These are phyloP conservation scores for Deinandra increscens DNA, from an alignment of 129 eudicot genomes.

Conservation along the genomic window DNA sequence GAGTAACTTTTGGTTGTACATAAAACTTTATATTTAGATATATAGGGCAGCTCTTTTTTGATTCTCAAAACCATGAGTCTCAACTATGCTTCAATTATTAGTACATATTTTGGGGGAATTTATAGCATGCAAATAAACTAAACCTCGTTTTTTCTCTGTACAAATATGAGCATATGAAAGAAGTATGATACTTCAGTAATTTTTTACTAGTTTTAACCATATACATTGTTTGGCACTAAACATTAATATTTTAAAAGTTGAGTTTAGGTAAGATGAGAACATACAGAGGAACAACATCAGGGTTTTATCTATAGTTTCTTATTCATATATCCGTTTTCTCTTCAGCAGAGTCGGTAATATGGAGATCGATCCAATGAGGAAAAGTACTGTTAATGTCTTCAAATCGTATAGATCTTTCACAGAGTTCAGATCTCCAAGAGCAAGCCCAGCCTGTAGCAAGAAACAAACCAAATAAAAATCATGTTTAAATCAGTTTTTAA, in stretches of 20 bases:
- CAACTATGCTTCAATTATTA: too few relatives aligned
- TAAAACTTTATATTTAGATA: too few relatives aligned
- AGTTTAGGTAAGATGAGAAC: constrained; percentile 6
- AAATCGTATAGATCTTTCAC: constrained; percentile 87
- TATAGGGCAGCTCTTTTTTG: too few relatives aligned
- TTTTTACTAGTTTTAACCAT: neutral
- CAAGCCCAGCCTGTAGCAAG: constrained; percentile 82
- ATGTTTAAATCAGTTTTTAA: neutral
- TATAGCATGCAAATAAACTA: neutral
- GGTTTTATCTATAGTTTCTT: constrained; percentile 18
- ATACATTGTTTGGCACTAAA: neutral
- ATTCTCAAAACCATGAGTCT: too few relatives aligned
- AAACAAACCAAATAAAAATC: neutral
- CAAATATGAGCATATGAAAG: neutral
- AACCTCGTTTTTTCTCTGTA: neutral
- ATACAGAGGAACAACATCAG: constrained; percentile 6
- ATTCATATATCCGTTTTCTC: constrained; percentile 78
- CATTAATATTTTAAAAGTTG: neutral
- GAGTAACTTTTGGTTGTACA: too few relatives aligned
- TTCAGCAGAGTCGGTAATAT: constrained; percentile 80
- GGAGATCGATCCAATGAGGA: constrained; percentile 69
- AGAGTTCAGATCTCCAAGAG: constrained; percentile 91
- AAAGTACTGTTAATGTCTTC: constrained; percentile 77
- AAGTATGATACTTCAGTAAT: neutral
- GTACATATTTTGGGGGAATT: neutral